phyloP scores from a whole-genome alignment of 2,329 filamentous ascomycete genomes.

The Neocatenulostroma microsporum region DNA sequence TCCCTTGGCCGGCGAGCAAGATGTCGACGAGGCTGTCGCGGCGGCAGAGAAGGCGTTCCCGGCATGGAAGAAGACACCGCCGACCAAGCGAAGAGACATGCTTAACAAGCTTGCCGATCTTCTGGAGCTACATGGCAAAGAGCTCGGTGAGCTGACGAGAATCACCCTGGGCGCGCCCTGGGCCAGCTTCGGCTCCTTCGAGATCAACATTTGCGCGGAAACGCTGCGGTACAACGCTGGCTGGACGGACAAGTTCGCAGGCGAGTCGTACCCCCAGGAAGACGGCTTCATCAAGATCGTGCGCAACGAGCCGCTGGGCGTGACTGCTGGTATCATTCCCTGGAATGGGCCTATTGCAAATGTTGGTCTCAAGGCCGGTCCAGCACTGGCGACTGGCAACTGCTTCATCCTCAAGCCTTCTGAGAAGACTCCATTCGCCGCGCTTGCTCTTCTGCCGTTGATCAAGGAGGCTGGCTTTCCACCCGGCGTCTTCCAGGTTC shows the following conservation, averaged over 20 bases:
- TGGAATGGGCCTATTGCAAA: constrained; percentile 76
- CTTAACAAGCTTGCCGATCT: constrained; percentile 53
- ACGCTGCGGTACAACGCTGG: constrained; percentile 33
- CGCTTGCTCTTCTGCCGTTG: constrained; percentile 14
- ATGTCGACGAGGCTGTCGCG: constrained; percentile 48
- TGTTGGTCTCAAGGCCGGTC: constrained; percentile 68
- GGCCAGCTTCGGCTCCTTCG: constrained; percentile 39
- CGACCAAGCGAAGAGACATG: constrained; percentile 56
- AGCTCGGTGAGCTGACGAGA: constrained; percentile 48
- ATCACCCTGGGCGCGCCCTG: constrained; percentile 43
- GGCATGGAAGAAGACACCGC: constrained; percentile 55
- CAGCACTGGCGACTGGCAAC: constrained; percentile 50
- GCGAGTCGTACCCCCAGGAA: constrained; percentile 17
- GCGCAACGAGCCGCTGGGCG: constrained; percentile 24
- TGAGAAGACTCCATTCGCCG: constrained; percentile 44
- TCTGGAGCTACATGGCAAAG: constrained; percentile 30
- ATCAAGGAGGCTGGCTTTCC: constrained; percentile 61
- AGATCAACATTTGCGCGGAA: constrained; percentile 33
- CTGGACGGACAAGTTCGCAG: constrained; percentile 17
- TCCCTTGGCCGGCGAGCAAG: constrained; percentile 42
- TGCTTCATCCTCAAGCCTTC: constrained; percentile 50
- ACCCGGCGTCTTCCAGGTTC: constrained; percentile 65
- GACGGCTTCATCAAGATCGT: constrained; percentile 38
- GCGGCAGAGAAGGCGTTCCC: constrained; percentile 60
- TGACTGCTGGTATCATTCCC: constrained; percentile 57